Conservation (phyloP, 2,329 filamentous ascomycete species). For the Penicillium freii region DNA sequence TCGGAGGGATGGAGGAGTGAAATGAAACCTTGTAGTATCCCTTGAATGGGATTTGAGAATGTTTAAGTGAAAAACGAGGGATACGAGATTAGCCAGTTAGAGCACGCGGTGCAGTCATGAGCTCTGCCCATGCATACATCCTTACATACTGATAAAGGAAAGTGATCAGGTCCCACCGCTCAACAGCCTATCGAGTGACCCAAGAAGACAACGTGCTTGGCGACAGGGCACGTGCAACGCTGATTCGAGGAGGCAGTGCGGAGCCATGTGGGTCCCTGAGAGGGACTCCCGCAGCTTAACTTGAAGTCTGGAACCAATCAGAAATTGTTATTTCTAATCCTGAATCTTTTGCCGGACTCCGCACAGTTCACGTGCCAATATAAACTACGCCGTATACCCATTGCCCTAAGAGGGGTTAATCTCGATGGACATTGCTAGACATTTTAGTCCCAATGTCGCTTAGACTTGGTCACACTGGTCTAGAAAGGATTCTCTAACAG, state of each 20-base stretch:
- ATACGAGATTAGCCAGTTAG: conserved; percentile 4
- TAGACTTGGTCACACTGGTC: background rate
- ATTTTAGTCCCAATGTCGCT: background rate
- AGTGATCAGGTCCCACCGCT: conserved; percentile 3
- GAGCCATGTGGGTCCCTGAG: background rate
- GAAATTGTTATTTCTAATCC: background rate
- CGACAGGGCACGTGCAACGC: conserved; percentile 21
- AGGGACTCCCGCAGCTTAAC: conserved; percentile 17
- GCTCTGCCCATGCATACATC: background rate
- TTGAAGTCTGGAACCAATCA: conserved; percentile 9
- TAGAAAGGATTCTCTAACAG: too few relatives aligned
- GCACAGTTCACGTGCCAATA: background rate
- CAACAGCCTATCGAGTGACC: conserved; percentile 17
- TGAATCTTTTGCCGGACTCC: background rate
- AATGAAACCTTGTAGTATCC: background rate
- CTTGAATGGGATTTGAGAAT: conserved; percentile 8
- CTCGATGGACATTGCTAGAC: background rate
- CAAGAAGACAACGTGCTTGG: conserved; percentile 24
- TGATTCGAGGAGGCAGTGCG: conserved; percentile 18
- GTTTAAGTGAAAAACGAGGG: conserved; percentile 4
- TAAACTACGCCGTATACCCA: background rate
- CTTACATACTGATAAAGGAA: background rate
- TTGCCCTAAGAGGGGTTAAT: background rate
- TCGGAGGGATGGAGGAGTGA: background rate
- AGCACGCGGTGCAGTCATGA: conserved; percentile 8